Evolutionary conservation across 2,329 filamentous ascomycete genomes (phyloP).

Genomic region (Cercospora sojina): DNA sequence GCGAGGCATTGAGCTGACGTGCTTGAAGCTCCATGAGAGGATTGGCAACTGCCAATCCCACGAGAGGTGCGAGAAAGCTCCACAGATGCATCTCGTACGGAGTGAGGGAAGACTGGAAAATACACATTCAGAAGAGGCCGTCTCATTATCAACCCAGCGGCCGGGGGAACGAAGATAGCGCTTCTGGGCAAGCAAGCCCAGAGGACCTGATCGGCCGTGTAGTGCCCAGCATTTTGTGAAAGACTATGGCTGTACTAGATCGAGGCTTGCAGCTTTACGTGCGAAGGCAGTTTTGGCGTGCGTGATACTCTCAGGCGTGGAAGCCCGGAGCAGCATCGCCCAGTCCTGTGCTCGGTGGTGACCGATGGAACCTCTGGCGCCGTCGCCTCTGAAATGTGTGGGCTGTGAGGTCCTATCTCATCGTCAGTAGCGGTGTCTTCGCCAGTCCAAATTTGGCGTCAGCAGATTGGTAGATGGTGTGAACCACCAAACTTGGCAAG

Average conservation of each 20-base stretch:
- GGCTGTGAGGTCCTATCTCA: background rate
- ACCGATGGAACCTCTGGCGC: background rate
- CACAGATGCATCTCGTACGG: background rate
- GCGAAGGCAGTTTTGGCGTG: background rate
- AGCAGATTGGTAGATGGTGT: background rate
- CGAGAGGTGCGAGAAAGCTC: background rate
- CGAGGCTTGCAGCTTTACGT: background rate
- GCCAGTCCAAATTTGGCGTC: background rate
- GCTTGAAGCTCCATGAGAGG: background rate
- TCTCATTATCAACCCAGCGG: background rate
- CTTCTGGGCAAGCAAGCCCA: background rate
- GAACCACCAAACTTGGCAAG: background rate
- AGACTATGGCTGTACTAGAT: background rate
- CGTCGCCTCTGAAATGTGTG: background rate
- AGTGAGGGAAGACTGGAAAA: background rate
- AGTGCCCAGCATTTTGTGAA: background rate
- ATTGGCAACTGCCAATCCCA: background rate
- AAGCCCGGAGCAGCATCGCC: background rate
- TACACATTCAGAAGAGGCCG: background rate
- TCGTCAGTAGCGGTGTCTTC: background rate
- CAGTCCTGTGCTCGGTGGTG: background rate
- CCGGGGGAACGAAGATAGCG: background rate
- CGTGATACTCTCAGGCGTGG: background rate
- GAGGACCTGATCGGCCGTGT: background rate
- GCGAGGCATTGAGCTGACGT: background rate